Conservation (phyloP, 352 stramenopile genomes). For the Phytophthora fragariae region DNA sequence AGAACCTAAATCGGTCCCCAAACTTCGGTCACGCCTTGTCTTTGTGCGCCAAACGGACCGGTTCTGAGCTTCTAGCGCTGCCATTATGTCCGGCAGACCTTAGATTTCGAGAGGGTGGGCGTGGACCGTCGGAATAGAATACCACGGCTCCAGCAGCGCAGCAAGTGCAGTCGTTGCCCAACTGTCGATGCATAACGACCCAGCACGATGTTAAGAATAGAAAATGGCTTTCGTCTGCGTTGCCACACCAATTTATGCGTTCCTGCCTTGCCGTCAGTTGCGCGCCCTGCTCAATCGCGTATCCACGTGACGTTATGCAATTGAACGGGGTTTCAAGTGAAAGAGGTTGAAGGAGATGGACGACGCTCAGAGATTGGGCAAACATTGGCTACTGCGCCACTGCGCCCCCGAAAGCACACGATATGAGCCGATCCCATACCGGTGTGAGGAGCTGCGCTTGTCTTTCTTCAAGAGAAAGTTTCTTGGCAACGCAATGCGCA, state of each 20-base stretch:
- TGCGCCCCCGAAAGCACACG: not conserved
- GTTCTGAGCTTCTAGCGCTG: not conserved
- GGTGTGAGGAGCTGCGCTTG: conserved; percentile 19
- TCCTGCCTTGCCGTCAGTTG: not conserved
- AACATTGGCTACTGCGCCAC: conserved; percentile 25
- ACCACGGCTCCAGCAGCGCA: not conserved
- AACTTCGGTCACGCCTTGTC: not conserved
- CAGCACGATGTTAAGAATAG: not conserved
- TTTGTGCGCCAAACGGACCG: conserved; percentile 6
- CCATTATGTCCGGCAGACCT: not conserved
- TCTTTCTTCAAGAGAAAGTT: too few species aligned
- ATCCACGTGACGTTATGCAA: not conserved
- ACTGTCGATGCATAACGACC: not conserved
- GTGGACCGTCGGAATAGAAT: conserved; percentile 41
- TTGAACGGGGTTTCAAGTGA: conserved; percentile 3
- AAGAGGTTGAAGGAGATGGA: conserved; percentile 25
- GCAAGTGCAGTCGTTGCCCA: not conserved
- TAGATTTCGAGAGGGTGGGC: conserved; percentile 9
- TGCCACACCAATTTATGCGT: not conserved
- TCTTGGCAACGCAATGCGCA: conserved; percentile 29
- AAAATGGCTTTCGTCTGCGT: not conserved
- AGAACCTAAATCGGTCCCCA: conserved; percentile 33
- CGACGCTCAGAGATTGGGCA: conserved; percentile 25
- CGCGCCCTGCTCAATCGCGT: not conserved
- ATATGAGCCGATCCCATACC: not conserved